A percentile compares a stretch with the other conserved stretches of the same genome.
phyloP scores from a whole-genome alignment of 116 monocot genomes.

The Iris pallida region DNA sequence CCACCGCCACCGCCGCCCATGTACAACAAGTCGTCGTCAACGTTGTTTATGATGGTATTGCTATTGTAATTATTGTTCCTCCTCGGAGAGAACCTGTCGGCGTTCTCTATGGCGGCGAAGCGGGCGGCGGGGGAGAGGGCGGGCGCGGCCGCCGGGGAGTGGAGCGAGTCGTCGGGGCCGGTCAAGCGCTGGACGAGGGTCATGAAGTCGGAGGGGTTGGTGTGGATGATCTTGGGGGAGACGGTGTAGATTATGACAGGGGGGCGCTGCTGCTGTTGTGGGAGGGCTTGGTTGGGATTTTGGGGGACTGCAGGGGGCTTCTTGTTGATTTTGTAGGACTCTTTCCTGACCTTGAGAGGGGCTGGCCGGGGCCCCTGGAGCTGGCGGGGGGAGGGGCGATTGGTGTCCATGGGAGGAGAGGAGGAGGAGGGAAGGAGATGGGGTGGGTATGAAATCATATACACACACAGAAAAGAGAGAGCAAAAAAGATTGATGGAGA shows the following conservation, averaged over 20 bases:
- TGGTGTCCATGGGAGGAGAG: neutral
- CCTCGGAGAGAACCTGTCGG: neutral
- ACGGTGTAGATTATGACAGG: conserved; percentile 12
- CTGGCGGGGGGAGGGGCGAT: conserved; percentile 13
- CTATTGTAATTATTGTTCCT: neutral
- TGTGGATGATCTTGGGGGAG: conserved; percentile 16
- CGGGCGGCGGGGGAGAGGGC: neutral
- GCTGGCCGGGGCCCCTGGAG: conserved; percentile 22
- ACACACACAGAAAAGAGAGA: too few relatives aligned
- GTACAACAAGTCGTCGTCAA: neutral
- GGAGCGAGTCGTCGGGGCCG: neutral
- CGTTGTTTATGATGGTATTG: neutral
- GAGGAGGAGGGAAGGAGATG: neutral
- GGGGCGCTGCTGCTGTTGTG: neutral
- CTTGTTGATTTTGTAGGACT: conserved; percentile 23
- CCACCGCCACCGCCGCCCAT: neutral
- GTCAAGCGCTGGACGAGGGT: conserved; percentile 13
- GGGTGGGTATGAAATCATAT: neutral
- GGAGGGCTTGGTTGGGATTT: neutral
- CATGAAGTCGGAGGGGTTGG: conserved; percentile 13
- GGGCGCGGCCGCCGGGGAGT: neutral
- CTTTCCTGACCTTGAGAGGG: conserved; percentile 18
- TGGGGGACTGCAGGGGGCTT: conserved; percentile 3
- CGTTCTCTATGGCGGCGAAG: neutral
- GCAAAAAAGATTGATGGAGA: too few relatives aligned